These are phyloP conservation scores for Limnanthes douglasii DNA, from an alignment of 345 rosid genomes.

Conservation along the genomic window DNA sequence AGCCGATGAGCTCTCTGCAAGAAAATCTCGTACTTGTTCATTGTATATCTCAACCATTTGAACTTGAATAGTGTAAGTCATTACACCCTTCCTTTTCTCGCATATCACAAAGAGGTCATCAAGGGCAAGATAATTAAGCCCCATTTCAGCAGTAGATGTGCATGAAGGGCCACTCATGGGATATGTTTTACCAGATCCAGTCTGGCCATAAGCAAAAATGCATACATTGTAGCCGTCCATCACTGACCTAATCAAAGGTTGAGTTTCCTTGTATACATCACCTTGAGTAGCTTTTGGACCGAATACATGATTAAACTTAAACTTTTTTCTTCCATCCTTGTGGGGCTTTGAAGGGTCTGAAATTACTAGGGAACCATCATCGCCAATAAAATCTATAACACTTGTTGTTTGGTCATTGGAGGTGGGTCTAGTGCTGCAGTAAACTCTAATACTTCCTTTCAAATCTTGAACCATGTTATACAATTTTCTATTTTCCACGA, in stretches of 20 bases:
- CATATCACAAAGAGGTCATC: constrained; percentile 63
- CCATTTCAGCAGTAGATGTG: constrained; percentile 44
- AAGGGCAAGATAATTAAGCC: constrained; percentile 77
- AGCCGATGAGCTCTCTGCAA: constrained; percentile 43
- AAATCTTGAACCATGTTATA: constrained; percentile 97
- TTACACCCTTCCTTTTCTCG: constrained; percentile 36
- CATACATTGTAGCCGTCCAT: constrained; percentile 98
- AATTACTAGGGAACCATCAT: constrained; percentile 67
- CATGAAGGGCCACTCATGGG: constrained; percentile 82
- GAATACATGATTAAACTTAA: constrained; percentile 67
- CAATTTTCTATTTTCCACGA: constrained; percentile 71
- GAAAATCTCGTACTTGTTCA: constrained; percentile 95
- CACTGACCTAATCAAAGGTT: constrained; percentile 79
- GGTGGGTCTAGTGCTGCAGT: constrained; percentile 76
- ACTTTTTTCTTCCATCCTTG: constrained; percentile 68
- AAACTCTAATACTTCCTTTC: constrained; percentile 93
- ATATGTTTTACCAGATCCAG: constrained; percentile 91
- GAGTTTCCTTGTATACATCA: constrained; percentile 65
- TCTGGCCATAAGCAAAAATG: constrained; percentile 95
- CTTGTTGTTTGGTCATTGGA: constrained; percentile 21
- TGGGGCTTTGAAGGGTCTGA: constrained; percentile 52
- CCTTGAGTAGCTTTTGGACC: constrained; percentile 72
- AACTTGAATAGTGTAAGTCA: constrained; percentile 48
- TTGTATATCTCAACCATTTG: constrained; percentile 98
- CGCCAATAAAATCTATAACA: constrained; percentile 50